These are phyloP conservation scores for Diplocarpon rosae DNA, from an alignment of 2,329 filamentous ascomycete species.

Conservation along the genomic window DNA sequence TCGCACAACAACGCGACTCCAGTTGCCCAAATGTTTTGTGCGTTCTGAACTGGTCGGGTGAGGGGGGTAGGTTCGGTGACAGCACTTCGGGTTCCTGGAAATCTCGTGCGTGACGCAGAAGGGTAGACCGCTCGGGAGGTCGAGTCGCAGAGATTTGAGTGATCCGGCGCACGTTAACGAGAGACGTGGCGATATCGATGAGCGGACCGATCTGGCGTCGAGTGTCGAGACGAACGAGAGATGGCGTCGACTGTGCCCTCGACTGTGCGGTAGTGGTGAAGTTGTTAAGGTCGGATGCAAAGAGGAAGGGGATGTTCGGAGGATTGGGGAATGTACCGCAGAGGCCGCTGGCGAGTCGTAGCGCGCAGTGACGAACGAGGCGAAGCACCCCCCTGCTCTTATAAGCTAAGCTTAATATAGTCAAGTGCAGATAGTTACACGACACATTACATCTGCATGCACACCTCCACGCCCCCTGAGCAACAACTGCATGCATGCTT, in stretches of 20 bases:
- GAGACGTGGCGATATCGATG: slow-evolving; percentile 12
- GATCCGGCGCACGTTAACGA: slow-evolving; percentile 22
- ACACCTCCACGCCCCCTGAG: too few relatives aligned
- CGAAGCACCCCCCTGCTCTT: too few relatives aligned
- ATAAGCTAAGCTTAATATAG: too few relatives aligned
- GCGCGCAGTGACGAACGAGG: too few relatives aligned
- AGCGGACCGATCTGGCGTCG: not conserved
- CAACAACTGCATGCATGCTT: too few relatives aligned
- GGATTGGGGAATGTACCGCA: not conserved
- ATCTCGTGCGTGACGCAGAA: not conserved
- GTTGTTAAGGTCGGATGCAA: slow-evolving; percentile 1
- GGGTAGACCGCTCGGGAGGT: not conserved
- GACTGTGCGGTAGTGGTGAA: not conserved
- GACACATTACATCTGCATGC: too few relatives aligned
- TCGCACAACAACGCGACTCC: slow-evolving; percentile 1
- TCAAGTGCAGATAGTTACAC: too few relatives aligned
- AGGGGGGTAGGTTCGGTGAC: slow-evolving; percentile 4
- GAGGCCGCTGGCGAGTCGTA: too few relatives aligned
- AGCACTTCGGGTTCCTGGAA: slow-evolving; percentile 6
- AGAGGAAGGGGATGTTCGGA: not conserved
- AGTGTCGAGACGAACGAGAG: slow-evolving; percentile 10
- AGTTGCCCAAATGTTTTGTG: not conserved
- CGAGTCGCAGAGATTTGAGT: slow-evolving; percentile 15
- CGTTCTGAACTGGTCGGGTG: not conserved
- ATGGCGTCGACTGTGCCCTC: slow-evolving; percentile 7